These are phyloP conservation scores for Parascedosporium putredinis DNA, from an alignment of 2,329 filamentous ascomycete genomes.

Conservation along the genomic window DNA sequence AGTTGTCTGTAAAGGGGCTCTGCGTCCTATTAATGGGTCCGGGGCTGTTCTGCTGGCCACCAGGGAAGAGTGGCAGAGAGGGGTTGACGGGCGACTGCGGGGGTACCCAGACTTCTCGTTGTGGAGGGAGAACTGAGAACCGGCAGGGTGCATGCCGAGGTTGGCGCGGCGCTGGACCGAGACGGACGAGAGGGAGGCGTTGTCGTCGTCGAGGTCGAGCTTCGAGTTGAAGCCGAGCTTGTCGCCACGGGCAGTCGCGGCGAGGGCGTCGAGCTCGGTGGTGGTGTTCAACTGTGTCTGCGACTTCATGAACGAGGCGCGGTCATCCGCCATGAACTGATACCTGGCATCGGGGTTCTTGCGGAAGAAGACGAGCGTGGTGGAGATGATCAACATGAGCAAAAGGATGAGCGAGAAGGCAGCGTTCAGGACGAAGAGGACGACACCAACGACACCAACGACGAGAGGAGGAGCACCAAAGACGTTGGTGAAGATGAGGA, in stretches of 20 bases:
- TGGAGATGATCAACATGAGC: conserved; percentile 61
- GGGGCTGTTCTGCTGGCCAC: conserved; percentile 19
- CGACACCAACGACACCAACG: conserved; percentile 76
- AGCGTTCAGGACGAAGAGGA: conserved; percentile 83
- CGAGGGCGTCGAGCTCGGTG: conserved; percentile 83
- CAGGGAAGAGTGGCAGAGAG: conserved; percentile 32
- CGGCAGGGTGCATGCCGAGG: conserved; percentile 17
- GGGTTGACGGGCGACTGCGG: conserved; percentile 30
- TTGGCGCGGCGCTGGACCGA: conserved; percentile 25
- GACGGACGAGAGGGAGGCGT: conserved; percentile 28
- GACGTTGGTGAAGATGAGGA: conserved; percentile 78
- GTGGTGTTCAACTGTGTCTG: conserved; percentile 66
- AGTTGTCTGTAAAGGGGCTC: conserved; percentile 20
- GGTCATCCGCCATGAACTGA: conserved; percentile 92
- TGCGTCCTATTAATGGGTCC: conserved; percentile 16
- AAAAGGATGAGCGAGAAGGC: conserved; percentile 73
- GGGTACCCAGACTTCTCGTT: conserved; percentile 13
- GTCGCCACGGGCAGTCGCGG: conserved; percentile 79
- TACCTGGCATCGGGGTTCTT: conserved; percentile 94
- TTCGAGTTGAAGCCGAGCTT: conserved; percentile 40
- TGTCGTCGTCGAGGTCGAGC: conserved; percentile 27
- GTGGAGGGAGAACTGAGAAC: conserved; percentile 17
- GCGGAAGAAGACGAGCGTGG: conserved; percentile 61
- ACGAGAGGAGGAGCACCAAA: conserved; percentile 78
- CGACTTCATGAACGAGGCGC: conserved; percentile 95